Evolutionary conservation across 768 basidiomycete genomes (phyloP), one percentile per base, ranked within the genome.

Genomic region (Pleurotus giganteus): DNA sequence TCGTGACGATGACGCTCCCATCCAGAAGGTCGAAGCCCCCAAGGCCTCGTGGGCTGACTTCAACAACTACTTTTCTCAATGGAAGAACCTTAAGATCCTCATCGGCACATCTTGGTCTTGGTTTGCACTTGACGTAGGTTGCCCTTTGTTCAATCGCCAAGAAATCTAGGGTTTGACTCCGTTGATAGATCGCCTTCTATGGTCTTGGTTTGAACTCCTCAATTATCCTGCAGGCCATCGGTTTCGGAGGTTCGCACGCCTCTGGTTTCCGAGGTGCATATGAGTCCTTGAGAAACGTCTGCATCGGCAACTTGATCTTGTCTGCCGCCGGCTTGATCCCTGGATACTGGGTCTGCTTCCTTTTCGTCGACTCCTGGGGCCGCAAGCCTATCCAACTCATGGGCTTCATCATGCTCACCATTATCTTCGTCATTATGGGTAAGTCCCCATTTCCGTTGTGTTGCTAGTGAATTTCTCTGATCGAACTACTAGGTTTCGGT

Each of bases 151-250:
- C 21, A 41, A 6, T 27, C 29, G 32, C 11, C 28, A 4, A 21
- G 23, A 26, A n/a, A 19, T 51, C 34, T 21, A 29, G 2, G 15
- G 42, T 26, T 9, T 55, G 39, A 17, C 21, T 19, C 12, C 8
- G 62, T 41, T 4, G 17, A 19, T 44, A 89, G 83, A 84, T 94
- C 53, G 91, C 91, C 7, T 94, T 91, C 73, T 94, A 94, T 67
- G 92, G 91, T 49, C 80, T 96, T 32, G 88, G 91, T 53, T 80
- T 96, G 54, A 95, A 95, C 72, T 89, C 85, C 2, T 77, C 82
- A 31, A 83, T 85, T 65, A 87, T 95, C 58, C 76, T 95, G 46
- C 68, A 73, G 50, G 80, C 87, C 27, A 93, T 94, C 63, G 84
- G 85, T 34, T 91, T 88, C 65, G 91, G 90, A 47, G 66, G 69